Percentiles rank a stretch among this genome's conserved stretches.
These are phyloP conservation scores for Macroventuria anomochaeta DNA, from an alignment of 2,329 filamentous ascomycete species.

Conservation along the genomic window DNA sequence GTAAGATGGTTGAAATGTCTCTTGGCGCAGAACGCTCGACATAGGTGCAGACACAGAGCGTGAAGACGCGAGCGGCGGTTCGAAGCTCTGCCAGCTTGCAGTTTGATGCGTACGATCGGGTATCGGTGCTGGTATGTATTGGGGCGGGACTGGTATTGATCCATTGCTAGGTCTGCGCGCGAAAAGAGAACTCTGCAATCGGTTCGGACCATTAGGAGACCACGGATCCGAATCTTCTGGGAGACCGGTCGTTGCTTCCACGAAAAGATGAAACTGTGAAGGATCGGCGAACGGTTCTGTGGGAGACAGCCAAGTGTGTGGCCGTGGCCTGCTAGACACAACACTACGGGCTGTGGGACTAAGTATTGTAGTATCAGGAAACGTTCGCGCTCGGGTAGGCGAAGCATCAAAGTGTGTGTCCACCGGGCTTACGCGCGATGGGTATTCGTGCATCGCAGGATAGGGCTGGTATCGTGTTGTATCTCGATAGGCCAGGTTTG, in stretches of 20 bases:
- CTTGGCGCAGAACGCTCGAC: conserved; percentile 15
- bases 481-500: conserved; percentile 27
- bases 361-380: conserved; percentile 31
- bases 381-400: conserved; percentile 36
- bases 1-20: conserved; percentile 16
- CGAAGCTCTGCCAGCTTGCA: conserved; percentile 39
- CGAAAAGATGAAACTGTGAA: conserved; percentile 49
- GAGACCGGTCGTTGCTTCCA: conserved; percentile 48
- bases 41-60: conserved; percentile 17
- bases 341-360: conserved; percentile 30
- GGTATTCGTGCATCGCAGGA: conserved; percentile 4
- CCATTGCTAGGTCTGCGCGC: conserved; percentile 37
- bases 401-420: conserved; percentile 31
- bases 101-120: conserved; percentile 19
- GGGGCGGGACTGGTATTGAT: conserved; percentile 33
- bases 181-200: conserved; percentile 45
- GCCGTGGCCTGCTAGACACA: conserved; percentile 31
- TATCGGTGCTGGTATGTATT: conserved; percentile 23
- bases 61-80: conserved; percentile 22
- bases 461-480: conserved; percentile 26
- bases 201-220: conserved; percentile 41
- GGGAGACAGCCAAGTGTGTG: conserved; percentile 44
- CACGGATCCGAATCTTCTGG: conserved; percentile 38
- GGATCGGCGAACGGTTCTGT: conserved; percentile 46
- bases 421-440: conserved; percentile 21